These are phyloP conservation scores for Blastobotrys apis DNA, from an alignment of 1,139 yeast species.

Conservation along the genomic window DNA sequence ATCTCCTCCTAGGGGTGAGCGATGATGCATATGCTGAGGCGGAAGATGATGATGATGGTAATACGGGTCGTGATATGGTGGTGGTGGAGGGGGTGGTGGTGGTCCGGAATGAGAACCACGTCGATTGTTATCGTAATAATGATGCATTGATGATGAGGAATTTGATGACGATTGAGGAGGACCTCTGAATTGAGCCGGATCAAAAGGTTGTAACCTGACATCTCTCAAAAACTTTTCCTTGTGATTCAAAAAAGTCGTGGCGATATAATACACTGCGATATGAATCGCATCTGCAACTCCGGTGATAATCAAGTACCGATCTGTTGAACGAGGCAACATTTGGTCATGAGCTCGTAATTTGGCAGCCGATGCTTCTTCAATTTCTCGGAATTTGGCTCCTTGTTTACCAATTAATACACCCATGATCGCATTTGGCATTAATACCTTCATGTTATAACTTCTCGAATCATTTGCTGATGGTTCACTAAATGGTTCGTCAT, in stretches of 20 bases:
- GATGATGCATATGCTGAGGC: background rate
- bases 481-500: slow-evolving; percentile 63
- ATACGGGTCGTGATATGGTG: slow-evolving; percentile 4
- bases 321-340: slow-evolving; percentile 74
- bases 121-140: too few relatives aligned
- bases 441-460: slow-evolving; percentile 54
- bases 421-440: slow-evolving; percentile 77
- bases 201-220: slow-evolving; percentile 16
- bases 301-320: slow-evolving; percentile 62
- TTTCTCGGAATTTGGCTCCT: slow-evolving; percentile 72
- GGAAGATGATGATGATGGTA: background rate
- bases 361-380: slow-evolving; percentile 82
- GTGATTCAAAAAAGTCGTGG: slow-evolving; percentile 45
- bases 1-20: too few relatives aligned
- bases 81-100: slow-evolving; percentile 5
- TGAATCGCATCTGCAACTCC: slow-evolving; percentile 90
- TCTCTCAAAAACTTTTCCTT: slow-evolving; percentile 19
- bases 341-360: slow-evolving; percentile 72
- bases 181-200: slow-evolving; percentile 14
- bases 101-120: background rate
- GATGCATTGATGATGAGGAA: background rate
- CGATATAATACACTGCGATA: slow-evolving; percentile 72
- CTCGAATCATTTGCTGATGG: slow-evolving; percentile 55
- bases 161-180: slow-evolving; percentile 2
- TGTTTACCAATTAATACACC: slow-evolving; percentile 81